Conservation (phyloP, 495 filamentous ascomycete species). For the Podospora comata region DNA sequence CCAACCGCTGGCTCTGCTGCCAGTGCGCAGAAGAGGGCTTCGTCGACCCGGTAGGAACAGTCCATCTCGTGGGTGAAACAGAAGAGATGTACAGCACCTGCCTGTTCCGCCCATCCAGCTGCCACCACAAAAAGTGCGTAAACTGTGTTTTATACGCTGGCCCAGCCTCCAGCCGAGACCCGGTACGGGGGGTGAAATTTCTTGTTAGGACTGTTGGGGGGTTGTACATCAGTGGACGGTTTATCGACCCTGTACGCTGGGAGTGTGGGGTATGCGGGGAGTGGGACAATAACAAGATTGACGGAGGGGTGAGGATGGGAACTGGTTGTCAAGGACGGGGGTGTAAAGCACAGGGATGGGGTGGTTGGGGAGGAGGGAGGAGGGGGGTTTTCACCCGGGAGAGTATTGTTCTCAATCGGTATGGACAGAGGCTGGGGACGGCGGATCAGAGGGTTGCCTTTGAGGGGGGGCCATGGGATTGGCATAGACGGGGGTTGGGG, state of each 20-base stretch:
- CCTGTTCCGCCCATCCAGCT: conserved; percentile 19
- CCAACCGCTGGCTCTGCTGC: conserved; percentile 34
- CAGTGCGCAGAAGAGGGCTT: conserved; percentile 23
- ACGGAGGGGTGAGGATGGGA: not conserved
- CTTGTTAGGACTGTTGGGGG: conserved; percentile 27
- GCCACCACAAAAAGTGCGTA: conserved; percentile 23
- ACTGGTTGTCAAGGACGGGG: not conserved
- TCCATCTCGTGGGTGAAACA: conserved; percentile 6
- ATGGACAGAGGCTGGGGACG: conserved; percentile 31
- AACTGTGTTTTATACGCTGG: conserved; percentile 24
- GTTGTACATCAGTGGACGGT: conserved; percentile 21
- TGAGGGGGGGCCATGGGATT: conserved; percentile 28
- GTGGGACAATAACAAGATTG: conserved; percentile 27
- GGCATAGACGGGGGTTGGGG: conserved; percentile 27
- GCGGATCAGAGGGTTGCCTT: conserved; percentile 29
- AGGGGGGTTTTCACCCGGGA: conserved; percentile 12
- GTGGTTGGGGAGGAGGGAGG: not conserved
- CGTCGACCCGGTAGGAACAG: conserved; percentile 27
- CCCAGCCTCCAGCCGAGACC: conserved; percentile 1
- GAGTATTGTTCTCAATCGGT: conserved; percentile 30
- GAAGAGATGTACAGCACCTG: conserved; percentile 2
- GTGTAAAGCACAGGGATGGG: not conserved
- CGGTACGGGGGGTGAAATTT: conserved; percentile 7
- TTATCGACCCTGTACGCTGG: conserved; percentile 31
- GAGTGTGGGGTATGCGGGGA: conserved; percentile 30